Evolutionary conservation across 2,329 filamentous ascomycete genomes (phyloP).

Genomic region (Cladosporium sphaerospermum): DNA sequence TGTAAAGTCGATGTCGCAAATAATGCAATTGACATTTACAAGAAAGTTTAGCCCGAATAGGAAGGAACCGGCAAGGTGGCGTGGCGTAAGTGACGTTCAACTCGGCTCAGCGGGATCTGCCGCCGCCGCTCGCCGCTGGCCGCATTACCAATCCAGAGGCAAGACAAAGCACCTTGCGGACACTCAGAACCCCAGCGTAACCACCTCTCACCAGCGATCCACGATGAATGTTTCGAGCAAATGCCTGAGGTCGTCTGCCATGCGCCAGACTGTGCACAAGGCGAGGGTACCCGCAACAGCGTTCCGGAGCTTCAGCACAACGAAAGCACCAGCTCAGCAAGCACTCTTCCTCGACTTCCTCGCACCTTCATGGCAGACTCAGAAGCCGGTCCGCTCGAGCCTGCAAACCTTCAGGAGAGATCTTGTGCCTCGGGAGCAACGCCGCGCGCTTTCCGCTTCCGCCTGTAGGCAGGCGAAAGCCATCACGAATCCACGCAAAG

Average conservation of each 20-base stretch:
- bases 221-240: conserved; percentile 1
- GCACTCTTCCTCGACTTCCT: conserved; percentile 31
- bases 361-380: conserved; percentile 26
- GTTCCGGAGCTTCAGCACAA: conserved; percentile 2
- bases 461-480: conserved; percentile 24
- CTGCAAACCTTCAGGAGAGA: neutral
- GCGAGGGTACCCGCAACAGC: neutral
- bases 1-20: too few relatives aligned
- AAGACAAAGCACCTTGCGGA: neutral
- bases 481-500: conserved; percentile 64
- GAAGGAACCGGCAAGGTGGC: neutral
- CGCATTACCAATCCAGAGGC: conserved; percentile 12
- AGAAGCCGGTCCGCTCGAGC: neutral
- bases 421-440: neutral
- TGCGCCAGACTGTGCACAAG: neutral
- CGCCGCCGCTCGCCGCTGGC: neutral
- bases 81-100: neutral
- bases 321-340: neutral
- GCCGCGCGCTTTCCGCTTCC: conserved; percentile 16
- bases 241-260: neutral
- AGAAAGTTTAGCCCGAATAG: neutral
- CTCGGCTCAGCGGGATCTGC: conserved; percentile 1
- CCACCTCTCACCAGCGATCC: neutral
- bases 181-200: neutral
- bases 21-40: too few relatives aligned